A percentile compares a stretch with the other conserved stretches of the same genome.
These are phyloP conservation scores for Citrus hindsii DNA, from an alignment of 345 rosid genomes.

Conservation along the genomic window DNA sequence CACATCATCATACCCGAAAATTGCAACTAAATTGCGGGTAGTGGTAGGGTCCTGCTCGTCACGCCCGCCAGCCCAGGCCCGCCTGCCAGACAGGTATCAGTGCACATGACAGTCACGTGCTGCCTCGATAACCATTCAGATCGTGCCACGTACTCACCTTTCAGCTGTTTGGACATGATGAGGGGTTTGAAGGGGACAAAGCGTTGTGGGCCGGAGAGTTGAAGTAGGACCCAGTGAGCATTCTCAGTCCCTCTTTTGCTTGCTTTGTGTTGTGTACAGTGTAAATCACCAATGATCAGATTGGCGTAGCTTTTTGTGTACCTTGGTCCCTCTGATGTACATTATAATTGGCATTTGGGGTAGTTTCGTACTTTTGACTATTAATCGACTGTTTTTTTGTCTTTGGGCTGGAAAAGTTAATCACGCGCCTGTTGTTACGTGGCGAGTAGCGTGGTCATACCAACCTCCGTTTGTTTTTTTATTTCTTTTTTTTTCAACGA, in stretches of 20 bases:
- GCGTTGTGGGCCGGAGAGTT: not conserved
- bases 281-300: conserved; percentile 15
- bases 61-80: conserved; percentile 5
- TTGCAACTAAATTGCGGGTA: not conserved
- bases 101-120: conserved; percentile 25
- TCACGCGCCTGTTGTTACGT: not conserved
- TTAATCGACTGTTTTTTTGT: not conserved
- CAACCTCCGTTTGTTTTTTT: too few relatives aligned
- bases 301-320: not conserved
- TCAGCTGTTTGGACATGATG: not conserved
- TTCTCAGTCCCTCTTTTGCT: not conserved
- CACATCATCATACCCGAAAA: conserved; percentile 1
- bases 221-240: not conserved
- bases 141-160: not conserved
- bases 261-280: too few relatives aligned
- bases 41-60: conserved; percentile 24
- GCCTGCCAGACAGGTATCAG: too few relatives aligned
- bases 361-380: conserved; percentile 15
- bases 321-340: not conserved
- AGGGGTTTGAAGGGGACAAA: conserved; percentile 29
- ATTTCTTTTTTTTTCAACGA: too few relatives aligned
- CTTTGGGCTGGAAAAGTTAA: not conserved
- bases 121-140: not conserved
- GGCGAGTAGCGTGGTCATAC: not conserved
- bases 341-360: not conserved